Evolutionary conservation across 1,139 yeast genomes (phyloP).

Genomic region (Yamadazyma diddensiae): DNA sequence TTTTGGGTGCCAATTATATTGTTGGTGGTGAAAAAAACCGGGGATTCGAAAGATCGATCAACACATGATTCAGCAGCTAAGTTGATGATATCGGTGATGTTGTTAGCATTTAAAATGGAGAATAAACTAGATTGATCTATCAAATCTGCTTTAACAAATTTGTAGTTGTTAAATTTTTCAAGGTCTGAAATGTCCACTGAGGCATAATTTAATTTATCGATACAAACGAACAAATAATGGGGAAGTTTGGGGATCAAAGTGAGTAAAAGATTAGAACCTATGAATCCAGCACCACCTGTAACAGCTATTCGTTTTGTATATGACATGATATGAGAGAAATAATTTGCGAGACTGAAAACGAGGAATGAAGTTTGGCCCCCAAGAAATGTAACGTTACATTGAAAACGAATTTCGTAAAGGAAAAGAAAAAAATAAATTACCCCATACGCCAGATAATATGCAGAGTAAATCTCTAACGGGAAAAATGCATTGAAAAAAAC

Average conservation of each 20-base stretch:
- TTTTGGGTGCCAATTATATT: constrained; percentile 52
- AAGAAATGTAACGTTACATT: constrained; percentile 20
- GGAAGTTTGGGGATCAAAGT: constrained; percentile 38
- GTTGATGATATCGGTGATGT: constrained; percentile 41
- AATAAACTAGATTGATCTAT: constrained; percentile 19
- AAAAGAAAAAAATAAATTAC: constrained; percentile 1
- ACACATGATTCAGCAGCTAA: constrained; percentile 63
- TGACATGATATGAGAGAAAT: constrained; percentile 1
- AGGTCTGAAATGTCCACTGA: constrained; percentile 13
- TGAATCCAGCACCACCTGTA: constrained; percentile 62
- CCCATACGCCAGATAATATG: too few relatives aligned
- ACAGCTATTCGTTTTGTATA: constrained; percentile 32
- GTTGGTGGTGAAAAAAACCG: constrained; percentile 44
- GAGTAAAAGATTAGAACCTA: constrained; percentile 51
- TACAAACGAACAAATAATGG: constrained; percentile 37
- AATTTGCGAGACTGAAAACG: not conserved
- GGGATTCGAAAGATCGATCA: constrained; percentile 49
- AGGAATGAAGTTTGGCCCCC: not conserved
- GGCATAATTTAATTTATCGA: constrained; percentile 47
- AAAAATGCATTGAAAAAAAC: constrained; percentile 1
- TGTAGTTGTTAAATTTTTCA: constrained; percentile 18
- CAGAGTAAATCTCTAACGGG: too few relatives aligned
- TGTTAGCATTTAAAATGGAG: constrained; percentile 11
- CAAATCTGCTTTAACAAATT: constrained; percentile 37
- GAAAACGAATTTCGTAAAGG: too few relatives aligned